phyloP scores from a whole-genome alignment of 495 filamentous ascomycete genomes.

The Aspergillus hancockii region DNA sequence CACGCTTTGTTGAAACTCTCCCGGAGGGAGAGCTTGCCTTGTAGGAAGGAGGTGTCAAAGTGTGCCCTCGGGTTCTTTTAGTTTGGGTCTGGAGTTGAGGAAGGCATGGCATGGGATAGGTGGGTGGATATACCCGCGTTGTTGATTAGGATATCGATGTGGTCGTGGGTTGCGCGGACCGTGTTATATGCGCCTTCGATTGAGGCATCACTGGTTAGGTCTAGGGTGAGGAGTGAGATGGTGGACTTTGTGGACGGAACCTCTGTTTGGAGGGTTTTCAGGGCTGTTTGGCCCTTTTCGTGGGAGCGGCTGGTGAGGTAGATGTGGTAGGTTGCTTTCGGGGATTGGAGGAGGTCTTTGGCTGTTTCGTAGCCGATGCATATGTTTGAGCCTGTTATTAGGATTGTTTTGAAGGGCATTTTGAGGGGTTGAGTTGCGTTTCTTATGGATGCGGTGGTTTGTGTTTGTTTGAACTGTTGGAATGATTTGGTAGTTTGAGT shows the following conservation, averaged over 20 bases:
- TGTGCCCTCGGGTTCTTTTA: too few relatives aligned
- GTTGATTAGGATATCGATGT: constrained; percentile 24
- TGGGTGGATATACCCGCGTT: constrained; percentile 18
- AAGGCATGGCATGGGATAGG: not conserved
- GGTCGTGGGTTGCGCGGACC: not conserved
- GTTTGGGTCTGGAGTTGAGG: not conserved
- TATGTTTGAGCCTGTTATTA: constrained; percentile 4
- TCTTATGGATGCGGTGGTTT: too few relatives aligned
- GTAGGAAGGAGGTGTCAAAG: too few relatives aligned
- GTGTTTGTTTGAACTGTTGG: too few relatives aligned
- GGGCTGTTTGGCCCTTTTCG: constrained; percentile 24
- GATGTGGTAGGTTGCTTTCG: constrained; percentile 30
- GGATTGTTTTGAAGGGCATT: not conserved
- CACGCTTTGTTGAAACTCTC: constrained; percentile 44
- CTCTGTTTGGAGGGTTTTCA: constrained; percentile 21
- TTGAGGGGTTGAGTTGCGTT: not conserved
- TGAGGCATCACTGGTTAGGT: constrained; percentile 27
- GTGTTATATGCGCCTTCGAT: constrained; percentile 25
- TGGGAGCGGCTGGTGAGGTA: constrained; percentile 27
- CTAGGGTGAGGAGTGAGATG: constrained; percentile 29
- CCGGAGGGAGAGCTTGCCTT: constrained; percentile 38
- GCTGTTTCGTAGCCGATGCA: constrained; percentile 37
- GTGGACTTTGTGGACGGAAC: constrained; percentile 14
- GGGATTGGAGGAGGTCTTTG: constrained; percentile 22
- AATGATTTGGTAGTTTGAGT: too few relatives aligned